These are phyloP conservation scores for Clonostachys solani DNA, from an alignment of 2,329 filamentous ascomycete species.

Conservation along the genomic window DNA sequence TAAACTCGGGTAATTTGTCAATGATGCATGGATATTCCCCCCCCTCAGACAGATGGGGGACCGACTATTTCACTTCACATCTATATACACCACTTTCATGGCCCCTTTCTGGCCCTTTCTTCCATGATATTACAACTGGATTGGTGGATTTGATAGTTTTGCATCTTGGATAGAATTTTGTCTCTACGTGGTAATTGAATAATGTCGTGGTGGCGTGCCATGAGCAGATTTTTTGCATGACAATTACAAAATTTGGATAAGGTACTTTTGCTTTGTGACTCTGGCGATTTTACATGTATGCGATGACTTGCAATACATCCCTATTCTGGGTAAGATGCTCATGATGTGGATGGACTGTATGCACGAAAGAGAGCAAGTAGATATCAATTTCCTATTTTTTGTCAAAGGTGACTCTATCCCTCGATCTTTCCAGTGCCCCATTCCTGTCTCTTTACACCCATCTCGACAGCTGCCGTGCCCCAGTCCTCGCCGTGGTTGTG, in stretches of 20 bases:
- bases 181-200: conserved; percentile 1
- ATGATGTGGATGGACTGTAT: too few species aligned
- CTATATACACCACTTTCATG: too few species aligned
- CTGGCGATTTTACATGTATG: background rate
- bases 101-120: too few species aligned
- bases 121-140: too few species aligned
- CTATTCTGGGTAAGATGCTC: background rate
- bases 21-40: too few species aligned
- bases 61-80: too few species aligned
- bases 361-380: too few species aligned
- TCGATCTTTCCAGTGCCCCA: conserved; percentile 71
- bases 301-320: background rate
- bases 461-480: conserved; percentile 90
- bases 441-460: conserved; percentile 80
- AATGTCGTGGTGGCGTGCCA: background rate
- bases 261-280: too few species aligned
- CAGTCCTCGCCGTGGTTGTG: conserved; percentile 98
- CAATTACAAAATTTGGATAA: background rate
- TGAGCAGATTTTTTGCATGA: background rate
- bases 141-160: background rate
- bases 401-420: conserved; percentile 15
- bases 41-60: too few species aligned
- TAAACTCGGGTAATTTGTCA: too few species aligned
- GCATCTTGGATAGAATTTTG: background rate
- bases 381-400: too few species aligned